Percentiles rank a stretch among this genome's conserved stretches.
Evolutionary conservation across 192 early-diverging fungal genomes (phyloP).

Genomic region (Coemansia sp.): DNA sequence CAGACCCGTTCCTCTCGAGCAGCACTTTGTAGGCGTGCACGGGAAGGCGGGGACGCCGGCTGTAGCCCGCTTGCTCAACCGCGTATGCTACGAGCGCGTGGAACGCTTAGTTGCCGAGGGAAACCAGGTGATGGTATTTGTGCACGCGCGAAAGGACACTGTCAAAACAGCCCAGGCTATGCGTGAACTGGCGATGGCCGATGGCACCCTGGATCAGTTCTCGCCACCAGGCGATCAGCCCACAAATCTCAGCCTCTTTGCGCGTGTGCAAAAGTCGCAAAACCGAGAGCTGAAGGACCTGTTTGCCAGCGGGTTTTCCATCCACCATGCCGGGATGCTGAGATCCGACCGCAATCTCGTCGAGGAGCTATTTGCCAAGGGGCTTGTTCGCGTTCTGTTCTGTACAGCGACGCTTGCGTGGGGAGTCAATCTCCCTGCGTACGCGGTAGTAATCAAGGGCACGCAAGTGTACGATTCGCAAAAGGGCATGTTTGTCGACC

Average conservation of each 20-base stretch:
- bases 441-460: conserved; percentile 98
- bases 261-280: conserved; percentile 69
- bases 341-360: conserved; percentile 81
- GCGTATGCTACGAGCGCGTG: conserved; percentile 84
- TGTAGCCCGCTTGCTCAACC: conserved; percentile 70
- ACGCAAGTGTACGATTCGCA: conserved; percentile 94
- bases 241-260: conserved; percentile 53
- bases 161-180: conserved; percentile 89
- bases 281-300: conserved; percentile 90
- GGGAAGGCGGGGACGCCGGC: conserved; percentile 74
- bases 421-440: conserved; percentile 98
- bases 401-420: conserved; percentile 99
- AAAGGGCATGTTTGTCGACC: conserved; percentile 90
- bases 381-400: conserved; percentile 76
- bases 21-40: conserved; percentile 93
- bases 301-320: conserved; percentile 78
- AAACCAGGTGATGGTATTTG: conserved; percentile 99
- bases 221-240: conserved; percentile 31
- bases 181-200: conserved; percentile 66
- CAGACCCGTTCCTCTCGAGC: conserved; percentile 93
- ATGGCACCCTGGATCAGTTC: conserved; percentile 56
- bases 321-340: conserved; percentile 97
- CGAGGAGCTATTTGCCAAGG: conserved; percentile 89
- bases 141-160: conserved; percentile 97
- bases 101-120: conserved; percentile 71